Conservation (phyloP, 2,329 filamentous ascomycete genomes). For the Fusarium keratoplasticum region DNA sequence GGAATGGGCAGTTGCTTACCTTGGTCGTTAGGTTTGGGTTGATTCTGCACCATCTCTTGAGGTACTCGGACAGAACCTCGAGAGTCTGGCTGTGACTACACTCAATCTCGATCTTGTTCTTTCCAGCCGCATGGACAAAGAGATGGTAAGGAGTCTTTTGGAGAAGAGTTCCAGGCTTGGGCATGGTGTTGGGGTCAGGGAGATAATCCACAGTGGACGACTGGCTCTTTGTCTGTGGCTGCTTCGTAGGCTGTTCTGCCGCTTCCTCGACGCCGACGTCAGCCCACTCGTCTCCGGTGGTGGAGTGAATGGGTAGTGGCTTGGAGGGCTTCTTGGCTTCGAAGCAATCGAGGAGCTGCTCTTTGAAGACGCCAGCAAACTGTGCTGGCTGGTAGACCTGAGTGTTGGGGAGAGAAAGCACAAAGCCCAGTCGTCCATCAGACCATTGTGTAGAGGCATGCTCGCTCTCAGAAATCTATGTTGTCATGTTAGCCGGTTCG, state of each 20-base stretch:
- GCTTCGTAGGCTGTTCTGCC: conserved; percentile 11
- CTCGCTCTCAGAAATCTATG: conserved; percentile 39
- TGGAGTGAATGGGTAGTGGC: conserved; percentile 33
- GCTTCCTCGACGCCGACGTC: conserved; percentile 51
- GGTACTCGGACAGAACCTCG: conserved; percentile 58
- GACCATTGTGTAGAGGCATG: conserved; percentile 54
- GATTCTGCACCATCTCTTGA: conserved; percentile 59
- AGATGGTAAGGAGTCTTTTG: conserved; percentile 61
- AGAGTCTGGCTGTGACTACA: conserved; percentile 61
- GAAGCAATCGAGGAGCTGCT: conserved; percentile 52
- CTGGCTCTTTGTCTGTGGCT: neutral
- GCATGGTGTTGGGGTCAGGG: conserved; percentile 55
- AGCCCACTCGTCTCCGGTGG: conserved; percentile 57
- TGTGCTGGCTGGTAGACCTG: conserved; percentile 47
- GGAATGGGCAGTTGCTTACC: conserved; percentile 37
- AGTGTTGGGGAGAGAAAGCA: conserved; percentile 53
- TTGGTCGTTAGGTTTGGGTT: conserved; percentile 54
- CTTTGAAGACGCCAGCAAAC: conserved; percentile 51
- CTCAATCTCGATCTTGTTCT: conserved; percentile 54
- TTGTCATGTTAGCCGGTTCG: neutral
- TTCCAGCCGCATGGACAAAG: conserved; percentile 49
- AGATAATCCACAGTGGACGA: conserved; percentile 46
- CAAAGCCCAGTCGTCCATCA: conserved; percentile 50
- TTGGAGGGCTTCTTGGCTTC: conserved; percentile 34
- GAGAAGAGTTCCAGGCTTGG: conserved; percentile 61